phyloP scores from a whole-genome alignment of 2,329 filamentous ascomycete genomes.

The Verticillium zaregamsianum region DNA sequence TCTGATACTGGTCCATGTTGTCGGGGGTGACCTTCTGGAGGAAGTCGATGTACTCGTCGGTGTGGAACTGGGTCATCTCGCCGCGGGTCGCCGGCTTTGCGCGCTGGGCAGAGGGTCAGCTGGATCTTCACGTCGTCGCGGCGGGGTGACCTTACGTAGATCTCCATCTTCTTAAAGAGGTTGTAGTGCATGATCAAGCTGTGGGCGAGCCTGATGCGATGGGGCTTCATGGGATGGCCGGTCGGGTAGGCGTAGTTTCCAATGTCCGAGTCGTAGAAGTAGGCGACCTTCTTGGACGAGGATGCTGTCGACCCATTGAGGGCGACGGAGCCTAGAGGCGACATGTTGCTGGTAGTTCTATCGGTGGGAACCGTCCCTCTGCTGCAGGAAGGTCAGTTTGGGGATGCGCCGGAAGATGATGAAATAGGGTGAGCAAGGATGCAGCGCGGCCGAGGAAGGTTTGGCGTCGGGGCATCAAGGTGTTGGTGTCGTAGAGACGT shows the following conservation, averaged over 20 bases:
- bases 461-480: background rate
- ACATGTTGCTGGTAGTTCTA: constrained; percentile 7
- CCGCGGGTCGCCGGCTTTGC: constrained; percentile 83
- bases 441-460: background rate
- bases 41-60: constrained; percentile 93
- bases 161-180: constrained; percentile 93
- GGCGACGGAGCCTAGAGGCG: constrained; percentile 37
- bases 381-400: background rate
- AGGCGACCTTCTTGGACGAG: constrained; percentile 78
- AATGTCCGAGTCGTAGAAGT: constrained; percentile 98
- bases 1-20: constrained; percentile 92
- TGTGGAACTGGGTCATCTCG: constrained; percentile 93
- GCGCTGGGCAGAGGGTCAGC: constrained; percentile 45
- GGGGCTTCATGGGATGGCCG: constrained; percentile 98
- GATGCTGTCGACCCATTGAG: constrained; percentile 36
- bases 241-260: constrained; percentile 97
- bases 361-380: background rate
- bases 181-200: constrained; percentile 95
- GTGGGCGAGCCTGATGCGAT: constrained; percentile 90
- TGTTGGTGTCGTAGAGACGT: background rate
- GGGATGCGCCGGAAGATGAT: constrained; percentile 1
- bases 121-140: constrained; percentile 27
- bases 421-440: background rate
- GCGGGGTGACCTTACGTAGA: constrained; percentile 56
- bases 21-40: constrained; percentile 93